Conservation (phyloP, 2,329 filamentous ascomycete species). For the Exophiala sp. region DNA sequence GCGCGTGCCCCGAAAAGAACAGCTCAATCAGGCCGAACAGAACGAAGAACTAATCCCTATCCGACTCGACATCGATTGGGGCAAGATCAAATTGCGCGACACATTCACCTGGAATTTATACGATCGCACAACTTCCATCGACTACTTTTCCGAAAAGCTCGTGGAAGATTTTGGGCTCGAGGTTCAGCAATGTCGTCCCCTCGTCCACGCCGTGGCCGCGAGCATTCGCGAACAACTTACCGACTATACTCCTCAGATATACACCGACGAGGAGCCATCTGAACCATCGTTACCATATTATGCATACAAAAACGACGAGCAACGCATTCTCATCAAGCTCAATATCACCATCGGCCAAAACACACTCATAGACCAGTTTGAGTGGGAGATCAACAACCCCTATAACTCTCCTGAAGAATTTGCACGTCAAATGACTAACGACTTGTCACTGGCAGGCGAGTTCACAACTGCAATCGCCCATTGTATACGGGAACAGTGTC, state of each 20-base stretch:
- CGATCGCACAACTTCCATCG: constrained; percentile 74
- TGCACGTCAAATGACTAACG: constrained; percentile 79
- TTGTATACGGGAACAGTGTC: constrained; percentile 92
- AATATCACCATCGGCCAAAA: constrained; percentile 97
- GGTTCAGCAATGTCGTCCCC: constrained; percentile 56
- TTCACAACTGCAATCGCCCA: constrained; percentile 97
- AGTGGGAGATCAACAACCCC: constrained; percentile 98
- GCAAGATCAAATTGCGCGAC: constrained; percentile 91
- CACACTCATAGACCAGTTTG: constrained; percentile 93
- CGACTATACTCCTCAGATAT: constrained; percentile 91
- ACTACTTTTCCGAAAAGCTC: constrained; percentile 82
- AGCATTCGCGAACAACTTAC: constrained; percentile 82
- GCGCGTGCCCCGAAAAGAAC: constrained; percentile 73
- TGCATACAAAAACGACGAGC: constrained; percentile 98
- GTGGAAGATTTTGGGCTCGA: constrained; percentile 82
- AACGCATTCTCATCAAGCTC: constrained; percentile 91
- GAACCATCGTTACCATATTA: constrained; percentile 87
- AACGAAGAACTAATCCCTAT: constrained; percentile 89
- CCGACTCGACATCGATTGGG: constrained; percentile 87
- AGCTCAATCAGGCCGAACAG: constrained; percentile 81
- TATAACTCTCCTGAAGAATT: constrained; percentile 94
- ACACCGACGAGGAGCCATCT: constrained; percentile 81
- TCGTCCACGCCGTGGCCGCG: constrained; percentile 63
- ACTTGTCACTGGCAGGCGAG: constrained; percentile 87
- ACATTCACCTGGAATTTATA: constrained; percentile 99